Conservation (phyloP, 2,329 filamentous ascomycete genomes). For the Tolypocladium ophioglossoides region DNA sequence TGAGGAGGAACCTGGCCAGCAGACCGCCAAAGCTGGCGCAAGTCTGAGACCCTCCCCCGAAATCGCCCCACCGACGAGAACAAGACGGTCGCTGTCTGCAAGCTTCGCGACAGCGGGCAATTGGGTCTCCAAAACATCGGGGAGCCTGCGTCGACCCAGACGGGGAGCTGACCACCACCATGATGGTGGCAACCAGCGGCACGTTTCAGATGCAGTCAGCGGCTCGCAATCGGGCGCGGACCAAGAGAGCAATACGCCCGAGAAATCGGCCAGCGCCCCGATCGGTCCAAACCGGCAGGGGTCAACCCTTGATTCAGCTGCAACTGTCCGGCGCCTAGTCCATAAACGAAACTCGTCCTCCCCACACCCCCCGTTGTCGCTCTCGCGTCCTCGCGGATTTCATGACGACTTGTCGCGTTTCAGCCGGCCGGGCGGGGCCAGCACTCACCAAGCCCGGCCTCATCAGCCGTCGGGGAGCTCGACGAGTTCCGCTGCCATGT, state of each 20-base stretch:
- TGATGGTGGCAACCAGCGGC: slow-evolving; percentile 34
- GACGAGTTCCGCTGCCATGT: slow-evolving; percentile 31
- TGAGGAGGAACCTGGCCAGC: slow-evolving; percentile 9
- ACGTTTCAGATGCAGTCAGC: slow-evolving; percentile 41
- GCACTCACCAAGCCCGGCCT: slow-evolving; percentile 24
- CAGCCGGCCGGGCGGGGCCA: slow-evolving; percentile 29
- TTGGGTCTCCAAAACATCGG: slow-evolving; percentile 43
- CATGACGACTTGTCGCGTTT: slow-evolving; percentile 41
- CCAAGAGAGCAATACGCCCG: slow-evolving; percentile 2
- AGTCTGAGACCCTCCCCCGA: slow-evolving; percentile 17
- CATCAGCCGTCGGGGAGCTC: slow-evolving; percentile 32
- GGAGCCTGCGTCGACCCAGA: slow-evolving; percentile 47
- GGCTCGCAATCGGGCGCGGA: slow-evolving; percentile 18
- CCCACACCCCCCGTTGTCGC: slow-evolving; percentile 43
- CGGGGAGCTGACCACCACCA: slow-evolving; percentile 29
- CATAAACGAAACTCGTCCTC: slow-evolving; percentile 39
- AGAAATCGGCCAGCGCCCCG: slow-evolving; percentile 1
- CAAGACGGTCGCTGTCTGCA: slow-evolving; percentile 47
- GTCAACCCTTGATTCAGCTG: slow-evolving; percentile 6
- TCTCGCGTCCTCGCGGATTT: slow-evolving; percentile 39
- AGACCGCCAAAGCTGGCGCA: slow-evolving; percentile 5
- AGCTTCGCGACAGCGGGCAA: slow-evolving; percentile 45
- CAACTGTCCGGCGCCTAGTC: slow-evolving; percentile 13
- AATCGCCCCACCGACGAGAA: slow-evolving; percentile 28
- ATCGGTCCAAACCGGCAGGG: slow-evolving; percentile 6